These are phyloP conservation scores for Picochlorum sp. DNA, from an alignment of 139 green algal species.

Conservation along the genomic window DNA sequence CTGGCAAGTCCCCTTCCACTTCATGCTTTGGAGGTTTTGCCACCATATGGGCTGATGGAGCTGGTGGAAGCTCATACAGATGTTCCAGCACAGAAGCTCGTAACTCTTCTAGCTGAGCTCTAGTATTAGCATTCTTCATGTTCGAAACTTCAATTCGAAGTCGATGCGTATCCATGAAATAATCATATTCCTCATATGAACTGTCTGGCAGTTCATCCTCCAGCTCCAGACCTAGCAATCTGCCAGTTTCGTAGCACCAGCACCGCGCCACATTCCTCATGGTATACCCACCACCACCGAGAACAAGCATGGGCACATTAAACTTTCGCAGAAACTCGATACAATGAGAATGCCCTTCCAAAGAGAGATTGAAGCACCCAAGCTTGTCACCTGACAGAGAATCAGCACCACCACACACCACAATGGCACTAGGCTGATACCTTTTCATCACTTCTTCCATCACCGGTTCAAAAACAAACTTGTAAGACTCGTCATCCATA, in stretches of 20 bases:
- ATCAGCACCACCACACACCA: slow-evolving; percentile 94
- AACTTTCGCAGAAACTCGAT: slow-evolving; percentile 91
- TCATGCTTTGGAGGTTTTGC: slow-evolving; percentile 20
- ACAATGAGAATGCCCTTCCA: slow-evolving; percentile 84
- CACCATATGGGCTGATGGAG: slow-evolving; percentile 40
- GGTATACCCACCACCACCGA: slow-evolving; percentile 95
- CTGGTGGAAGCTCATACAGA: slow-evolving; percentile 55
- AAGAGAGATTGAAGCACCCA: slow-evolving; percentile 97
- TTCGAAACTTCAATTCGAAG: slow-evolving; percentile 76
- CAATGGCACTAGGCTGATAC: slow-evolving; percentile 90
- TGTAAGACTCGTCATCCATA: slow-evolving; percentile 93
- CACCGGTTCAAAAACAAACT: slow-evolving; percentile 85
- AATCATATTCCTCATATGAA: slow-evolving; percentile 50
- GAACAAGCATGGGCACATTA: slow-evolving; percentile 87
- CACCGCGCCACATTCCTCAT: slow-evolving; percentile 97
- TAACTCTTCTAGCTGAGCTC: slow-evolving; percentile 64
- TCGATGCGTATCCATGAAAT: slow-evolving; percentile 79
- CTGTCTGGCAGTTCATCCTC: slow-evolving; percentile 46
- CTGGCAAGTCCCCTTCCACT: slow-evolving; percentile 35
- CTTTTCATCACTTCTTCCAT: slow-evolving; percentile 90
- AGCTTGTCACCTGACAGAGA: slow-evolving; percentile 89
- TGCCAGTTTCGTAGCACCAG: slow-evolving; percentile 96
- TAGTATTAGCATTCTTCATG: slow-evolving; percentile 89
- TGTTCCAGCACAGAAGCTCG: slow-evolving; percentile 47
- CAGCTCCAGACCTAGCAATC: slow-evolving; percentile 71